phyloP scores from a whole-genome alignment of 2,329 filamentous ascomycete genomes.

The Trichoderma cornu-damae region DNA sequence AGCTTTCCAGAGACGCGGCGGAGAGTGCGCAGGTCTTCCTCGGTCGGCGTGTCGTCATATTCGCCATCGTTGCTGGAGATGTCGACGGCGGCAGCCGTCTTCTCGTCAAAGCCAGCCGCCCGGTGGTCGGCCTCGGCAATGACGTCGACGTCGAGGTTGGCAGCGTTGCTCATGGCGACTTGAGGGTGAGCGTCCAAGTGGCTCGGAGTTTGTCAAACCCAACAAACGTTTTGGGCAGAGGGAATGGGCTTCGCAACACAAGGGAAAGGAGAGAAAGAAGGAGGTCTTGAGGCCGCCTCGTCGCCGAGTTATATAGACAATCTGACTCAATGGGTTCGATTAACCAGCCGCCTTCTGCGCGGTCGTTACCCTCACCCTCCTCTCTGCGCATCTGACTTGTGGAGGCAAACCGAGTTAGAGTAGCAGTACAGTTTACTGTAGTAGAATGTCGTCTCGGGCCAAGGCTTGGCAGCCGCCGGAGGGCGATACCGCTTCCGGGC shows the following conservation, averaged over 20 bases:
- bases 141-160: conserved; percentile 35
- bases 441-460: conserved; percentile 15
- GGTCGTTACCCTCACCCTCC: background rate
- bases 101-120: conserved; percentile 24
- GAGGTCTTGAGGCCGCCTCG: background rate
- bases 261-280: conserved; percentile 6
- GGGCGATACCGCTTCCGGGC: conserved; percentile 22
- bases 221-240: background rate
- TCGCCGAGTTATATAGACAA: conserved; percentile 14
- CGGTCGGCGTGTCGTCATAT: conserved; percentile 47
- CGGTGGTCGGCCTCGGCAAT: conserved; percentile 32
- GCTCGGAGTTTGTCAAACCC: conserved; percentile 6
- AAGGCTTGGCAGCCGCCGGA: conserved; percentile 25
- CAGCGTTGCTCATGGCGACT: conserved; percentile 33
- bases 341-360: background rate
- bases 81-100: conserved; percentile 22
- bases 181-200: background rate
- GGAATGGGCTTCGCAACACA: conserved; percentile 16
- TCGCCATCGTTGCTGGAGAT: conserved; percentile 26
- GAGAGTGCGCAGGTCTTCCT: conserved; percentile 58
- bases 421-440: background rate
- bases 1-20: conserved; percentile 60
- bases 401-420: background rate
- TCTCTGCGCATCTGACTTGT: background rate
- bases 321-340: background rate